Percentiles rank a stretch among this genome's conserved stretches.
These are phyloP conservation scores for Agroathelia rolfsii DNA, from an alignment of 1,284 basidiomycete genomes.

Conservation along the genomic window DNA sequence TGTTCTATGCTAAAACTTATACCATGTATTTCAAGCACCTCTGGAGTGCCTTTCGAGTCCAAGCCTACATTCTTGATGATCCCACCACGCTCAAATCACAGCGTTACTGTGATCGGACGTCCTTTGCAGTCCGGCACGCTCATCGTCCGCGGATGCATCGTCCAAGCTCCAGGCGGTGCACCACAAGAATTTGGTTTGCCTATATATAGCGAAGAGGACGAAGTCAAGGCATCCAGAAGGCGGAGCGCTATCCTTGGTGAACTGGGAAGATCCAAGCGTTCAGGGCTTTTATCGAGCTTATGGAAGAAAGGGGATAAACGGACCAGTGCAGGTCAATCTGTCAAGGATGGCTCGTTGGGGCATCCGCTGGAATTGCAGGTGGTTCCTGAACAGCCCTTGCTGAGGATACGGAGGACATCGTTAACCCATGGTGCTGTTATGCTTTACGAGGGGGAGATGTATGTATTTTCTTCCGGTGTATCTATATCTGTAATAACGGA, in stretches of 20 bases:
- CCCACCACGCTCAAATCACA: slow-evolving; percentile 67
- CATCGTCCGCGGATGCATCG: slow-evolving; percentile 65
- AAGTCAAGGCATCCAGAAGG: slow-evolving; percentile 47
- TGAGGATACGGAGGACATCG: slow-evolving; percentile 80
- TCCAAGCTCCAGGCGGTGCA: slow-evolving; percentile 69
- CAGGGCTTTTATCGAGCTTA: slow-evolving; percentile 57
- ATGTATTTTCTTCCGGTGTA: slow-evolving; percentile 19
- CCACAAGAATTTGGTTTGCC: slow-evolving; percentile 71
- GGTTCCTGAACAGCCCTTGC: slow-evolving; percentile 76
- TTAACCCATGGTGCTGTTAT: slow-evolving; percentile 86
- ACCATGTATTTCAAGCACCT: slow-evolving; percentile 47
- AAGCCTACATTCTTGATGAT: slow-evolving; percentile 57
- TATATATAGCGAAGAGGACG: slow-evolving; percentile 62
- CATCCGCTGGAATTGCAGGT: slow-evolving; percentile 66
- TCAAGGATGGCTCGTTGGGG: no score
- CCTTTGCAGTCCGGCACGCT: slow-evolving; percentile 61
- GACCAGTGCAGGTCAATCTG: slow-evolving; percentile 18
- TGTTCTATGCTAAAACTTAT: no score
- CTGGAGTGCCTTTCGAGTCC: slow-evolving; percentile 69
- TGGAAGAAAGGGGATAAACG: slow-evolving; percentile 41
- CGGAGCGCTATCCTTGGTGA: slow-evolving; percentile 54
- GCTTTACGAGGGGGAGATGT: slow-evolving; percentile 91
- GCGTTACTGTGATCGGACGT: slow-evolving; percentile 62
- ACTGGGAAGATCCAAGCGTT: slow-evolving; percentile 56
- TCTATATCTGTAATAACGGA: slow-evolving; percentile 2